Percentiles rank a stretch among this genome's conserved stretches.
Evolutionary conservation across 2,329 filamentous ascomycete species (phyloP).

Genomic region (Aspergillus sp.): DNA sequence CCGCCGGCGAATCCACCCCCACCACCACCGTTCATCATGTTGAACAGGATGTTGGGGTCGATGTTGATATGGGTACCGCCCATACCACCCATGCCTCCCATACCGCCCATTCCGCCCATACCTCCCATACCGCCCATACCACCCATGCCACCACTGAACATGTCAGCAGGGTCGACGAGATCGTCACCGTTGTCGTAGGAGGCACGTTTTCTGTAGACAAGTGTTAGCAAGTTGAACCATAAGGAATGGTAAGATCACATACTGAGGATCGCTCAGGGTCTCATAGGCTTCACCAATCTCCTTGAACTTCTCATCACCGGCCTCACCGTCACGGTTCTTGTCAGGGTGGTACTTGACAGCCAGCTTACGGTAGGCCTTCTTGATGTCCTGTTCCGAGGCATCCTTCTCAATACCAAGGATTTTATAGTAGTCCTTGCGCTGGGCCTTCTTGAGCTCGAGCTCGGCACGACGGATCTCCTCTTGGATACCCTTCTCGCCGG

Average conservation of each 20-base stretch:
- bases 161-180: conserved; percentile 77
- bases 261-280: conserved; percentile 87
- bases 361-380: conserved; percentile 92
- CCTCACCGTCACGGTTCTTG: conserved; percentile 81
- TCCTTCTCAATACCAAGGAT: conserved; percentile 85
- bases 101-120: conserved; percentile 48
- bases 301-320: conserved; percentile 87
- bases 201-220: conserved; percentile 63
- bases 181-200: conserved; percentile 91
- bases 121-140: conserved; percentile 52
- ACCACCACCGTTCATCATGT: conserved; percentile 66
- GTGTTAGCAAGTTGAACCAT: conserved; percentile 9
- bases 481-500: conserved; percentile 68
- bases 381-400: conserved; percentile 76
- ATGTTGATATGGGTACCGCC: conserved; percentile 51
- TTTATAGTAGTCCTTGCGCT: conserved; percentile 98
- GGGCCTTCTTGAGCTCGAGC: conserved; percentile 93
- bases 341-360: conserved; percentile 93
- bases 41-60: conserved; percentile 71
- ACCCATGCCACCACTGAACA: conserved; percentile 56
- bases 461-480: conserved; percentile 87
- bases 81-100: conserved; percentile 40
- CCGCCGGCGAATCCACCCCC: conserved; percentile 38
- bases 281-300: conserved; percentile 97
- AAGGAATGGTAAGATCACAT: conserved; percentile 39